Conservation (phyloP, 106 monocot genomes). For the Posidonia australis region DNA sequence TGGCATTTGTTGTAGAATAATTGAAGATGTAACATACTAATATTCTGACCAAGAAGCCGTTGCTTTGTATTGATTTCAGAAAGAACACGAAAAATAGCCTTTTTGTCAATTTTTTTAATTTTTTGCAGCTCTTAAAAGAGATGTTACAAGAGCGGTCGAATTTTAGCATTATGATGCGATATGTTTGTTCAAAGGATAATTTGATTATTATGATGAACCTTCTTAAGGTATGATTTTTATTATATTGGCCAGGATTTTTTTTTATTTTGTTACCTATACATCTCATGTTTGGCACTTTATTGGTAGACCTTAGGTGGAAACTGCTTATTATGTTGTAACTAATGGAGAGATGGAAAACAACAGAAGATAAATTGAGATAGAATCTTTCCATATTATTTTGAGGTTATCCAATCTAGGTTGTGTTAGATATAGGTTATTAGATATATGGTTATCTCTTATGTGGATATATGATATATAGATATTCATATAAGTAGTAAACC, state of each 20-base stretch:
- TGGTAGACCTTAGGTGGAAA: no score
- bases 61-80: no score
- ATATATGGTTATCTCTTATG: no score
- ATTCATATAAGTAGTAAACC: no score
- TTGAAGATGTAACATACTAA: neutral
- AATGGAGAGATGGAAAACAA: neutral
- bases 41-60: neutral
- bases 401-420: no score
- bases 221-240: conserved; percentile 38
- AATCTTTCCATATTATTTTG: neutral
- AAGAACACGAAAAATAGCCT: neutral
- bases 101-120: neutral
- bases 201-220: conserved; percentile 71
- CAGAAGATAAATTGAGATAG: neutral
- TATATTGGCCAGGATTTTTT: no score
- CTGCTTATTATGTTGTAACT: no score
- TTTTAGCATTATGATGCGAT: conserved; percentile 49
- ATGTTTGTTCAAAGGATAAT: conserved; percentile 78
- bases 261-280: no score
- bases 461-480: no score
- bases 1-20: neutral
- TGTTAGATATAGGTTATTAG: no score
- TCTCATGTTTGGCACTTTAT: no score
- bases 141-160: conserved; percentile 76
- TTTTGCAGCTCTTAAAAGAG: conserved; percentile 61